Evolutionary conservation across 2,329 filamentous ascomycete species (phyloP), one percentile per base, ranked within the genome.

Genomic region (Lasiodiplodia hormozganensis): DNA sequence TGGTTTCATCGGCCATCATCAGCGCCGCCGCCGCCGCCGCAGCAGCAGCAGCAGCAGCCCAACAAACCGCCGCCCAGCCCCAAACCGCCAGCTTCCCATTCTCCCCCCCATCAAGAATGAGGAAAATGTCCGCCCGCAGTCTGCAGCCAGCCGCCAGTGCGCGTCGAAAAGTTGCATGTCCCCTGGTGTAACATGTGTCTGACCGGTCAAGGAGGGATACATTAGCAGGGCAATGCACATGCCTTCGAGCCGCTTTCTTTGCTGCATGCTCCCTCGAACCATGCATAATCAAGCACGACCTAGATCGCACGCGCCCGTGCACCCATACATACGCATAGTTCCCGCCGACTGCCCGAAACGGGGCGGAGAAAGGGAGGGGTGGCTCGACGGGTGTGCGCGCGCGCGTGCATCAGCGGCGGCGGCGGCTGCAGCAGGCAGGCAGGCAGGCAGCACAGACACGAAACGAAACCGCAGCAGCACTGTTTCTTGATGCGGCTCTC

Each of bases 31-130:
- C n/a, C n/a, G n/a, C n/a, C n/a, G n/a, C n/a, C n/a, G n/a, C 23
- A 51, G 21, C 47, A 8, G 47, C 47, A 23, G 47, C 47, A 51
- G 47, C 21, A 3, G 12, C n/a, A n/a, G n/a, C 49, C 51, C 51
- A 23, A 53, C n/a, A 23, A 23, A 16, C 51, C 23, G 23, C 51
- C 25, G 8, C 16, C 47, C 47, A 4, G 25, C 25, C 76, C 74
- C 21, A 76, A 57, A 8, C 71, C 74, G 18, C 76, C 76, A 25
- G 69, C 25, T 25, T 25, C 25, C 25, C 25, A 25, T 23, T 23
- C 23, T 23, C 25, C 6, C 8, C 16, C 38, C 40, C 40, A 43
- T 43, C 5, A 8, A n/a, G 43, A 47, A 47, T 18, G 43, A n/a
- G n/a, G 18, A 47, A 21, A 47, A 11, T 34, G 8, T 8, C 31